Conservation (phyloP, 2,329 filamentous ascomycete genomes). For the Microdochium trichocladiopsis region DNA sequence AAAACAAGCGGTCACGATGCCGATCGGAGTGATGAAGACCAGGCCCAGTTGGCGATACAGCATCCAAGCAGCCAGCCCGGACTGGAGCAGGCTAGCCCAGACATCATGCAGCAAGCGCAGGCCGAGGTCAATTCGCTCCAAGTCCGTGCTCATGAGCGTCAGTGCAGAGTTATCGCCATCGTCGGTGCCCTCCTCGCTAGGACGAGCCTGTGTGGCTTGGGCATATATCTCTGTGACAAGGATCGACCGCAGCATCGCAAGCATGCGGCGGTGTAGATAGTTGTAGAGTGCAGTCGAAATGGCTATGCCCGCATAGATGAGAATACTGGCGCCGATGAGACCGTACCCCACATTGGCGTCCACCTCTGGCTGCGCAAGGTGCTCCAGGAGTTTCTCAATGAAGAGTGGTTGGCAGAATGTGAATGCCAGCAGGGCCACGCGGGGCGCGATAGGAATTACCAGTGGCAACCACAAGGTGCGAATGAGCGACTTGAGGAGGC, state of each 20-base stretch:
- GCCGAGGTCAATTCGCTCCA: conserved; percentile 31
- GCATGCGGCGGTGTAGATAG: background rate
- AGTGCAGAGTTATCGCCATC: background rate
- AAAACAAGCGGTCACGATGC: too few relatives aligned
- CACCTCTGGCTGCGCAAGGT: conserved; percentile 17
- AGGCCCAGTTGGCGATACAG: conserved; percentile 37
- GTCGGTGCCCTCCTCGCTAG: background rate
- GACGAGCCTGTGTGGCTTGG: background rate
- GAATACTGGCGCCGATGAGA: conserved; percentile 3
- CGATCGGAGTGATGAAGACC: too few relatives aligned
- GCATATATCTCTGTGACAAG: background rate
- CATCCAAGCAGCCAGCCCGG: conserved; percentile 36
- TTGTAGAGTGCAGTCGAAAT: background rate
- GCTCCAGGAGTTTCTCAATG: conserved; percentile 27
- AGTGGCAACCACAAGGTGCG: conserved; percentile 22
- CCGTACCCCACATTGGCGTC: conserved; percentile 7
- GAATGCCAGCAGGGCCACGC: conserved; percentile 29
- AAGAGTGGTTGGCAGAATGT: conserved; percentile 35
- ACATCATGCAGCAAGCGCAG: conserved; percentile 9
- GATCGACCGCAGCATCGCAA: background rate
- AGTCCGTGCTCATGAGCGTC: conserved; percentile 23
- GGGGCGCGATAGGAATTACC: conserved; percentile 25
- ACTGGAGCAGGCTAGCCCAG: conserved; percentile 32
- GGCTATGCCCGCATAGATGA: too few relatives aligned
- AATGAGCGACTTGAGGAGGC: conserved; percentile 17